A percentile compares a stretch with the other conserved stretches of the same genome.
phyloP scores from a whole-genome alignment of 345 rosid genomes.

The Hirschfeldia incana region DNA sequence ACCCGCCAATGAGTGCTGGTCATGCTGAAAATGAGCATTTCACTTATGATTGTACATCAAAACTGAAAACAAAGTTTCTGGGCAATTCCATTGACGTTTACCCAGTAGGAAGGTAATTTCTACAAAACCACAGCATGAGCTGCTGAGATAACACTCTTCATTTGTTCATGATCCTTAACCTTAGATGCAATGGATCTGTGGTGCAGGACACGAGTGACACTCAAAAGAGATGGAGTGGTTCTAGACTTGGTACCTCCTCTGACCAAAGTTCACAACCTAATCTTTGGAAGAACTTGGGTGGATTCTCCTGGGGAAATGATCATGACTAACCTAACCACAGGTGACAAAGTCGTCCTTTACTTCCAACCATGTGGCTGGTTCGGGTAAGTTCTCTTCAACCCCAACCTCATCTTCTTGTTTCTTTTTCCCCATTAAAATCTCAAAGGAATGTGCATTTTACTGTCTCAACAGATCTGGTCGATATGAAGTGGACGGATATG shows the following conservation, averaged over 20 bases:
- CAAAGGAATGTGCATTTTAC: neutral
- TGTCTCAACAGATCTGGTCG: constrained; percentile 69
- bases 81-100: constrained; percentile 81
- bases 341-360: constrained; percentile 73
- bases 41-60: constrained; percentile 72
- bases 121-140: neutral
- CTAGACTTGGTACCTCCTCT: constrained; percentile 82
- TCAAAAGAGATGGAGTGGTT: constrained; percentile 72
- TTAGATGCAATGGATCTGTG: constrained; percentile 18
- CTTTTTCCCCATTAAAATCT: neutral
- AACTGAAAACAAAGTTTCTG: constrained; percentile 73
- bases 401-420: constrained; percentile 6
- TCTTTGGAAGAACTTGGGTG: constrained; percentile 83
- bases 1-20: constrained; percentile 81
- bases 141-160: constrained; percentile 5
- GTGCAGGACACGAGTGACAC: constrained; percentile 70
- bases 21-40: constrained; percentile 90
- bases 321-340: constrained; percentile 70
- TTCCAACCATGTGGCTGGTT: constrained; percentile 89
- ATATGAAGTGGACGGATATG: constrained; percentile 86
- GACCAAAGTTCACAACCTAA: constrained; percentile 73
- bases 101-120: constrained; percentile 69
- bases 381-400: constrained; percentile 50
- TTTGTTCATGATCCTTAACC: neutral
- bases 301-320: constrained; percentile 81